Evolutionary conservation across 2,329 filamentous ascomycete species (phyloP).

Genomic region (Cercospora sojina): DNA sequence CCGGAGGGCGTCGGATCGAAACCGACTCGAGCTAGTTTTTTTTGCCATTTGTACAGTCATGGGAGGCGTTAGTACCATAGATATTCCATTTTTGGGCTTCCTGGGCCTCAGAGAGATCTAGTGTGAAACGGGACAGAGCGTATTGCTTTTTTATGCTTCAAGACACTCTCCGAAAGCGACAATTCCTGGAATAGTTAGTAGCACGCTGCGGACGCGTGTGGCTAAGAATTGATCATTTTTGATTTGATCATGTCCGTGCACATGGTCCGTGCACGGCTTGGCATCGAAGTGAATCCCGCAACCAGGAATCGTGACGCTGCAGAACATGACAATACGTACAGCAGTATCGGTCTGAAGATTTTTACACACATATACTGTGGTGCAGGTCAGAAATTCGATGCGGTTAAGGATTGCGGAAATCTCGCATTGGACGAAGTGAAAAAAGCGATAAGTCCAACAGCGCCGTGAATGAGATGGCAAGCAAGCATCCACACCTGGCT

Average conservation of each 20-base stretch:
- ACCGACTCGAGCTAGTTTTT: slow-evolving; percentile 7
- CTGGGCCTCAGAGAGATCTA: neutral
- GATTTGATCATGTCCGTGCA: too few relatives aligned
- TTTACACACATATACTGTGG: too few relatives aligned
- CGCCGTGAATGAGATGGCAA: too few relatives aligned
- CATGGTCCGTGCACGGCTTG: neutral
- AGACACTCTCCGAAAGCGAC: neutral
- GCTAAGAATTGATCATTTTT: too few relatives aligned
- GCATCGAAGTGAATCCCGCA: neutral
- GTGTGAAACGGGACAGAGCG: neutral
- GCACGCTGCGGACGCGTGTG: too few relatives aligned
- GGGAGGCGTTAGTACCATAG: neutral
- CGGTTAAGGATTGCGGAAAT: too few relatives aligned
- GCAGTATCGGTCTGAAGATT: neutral
- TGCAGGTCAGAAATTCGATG: too few relatives aligned
- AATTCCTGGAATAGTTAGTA: too few relatives aligned
- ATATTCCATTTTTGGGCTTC: neutral
- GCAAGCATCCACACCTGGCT: too few relatives aligned
- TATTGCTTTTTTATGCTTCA: neutral
- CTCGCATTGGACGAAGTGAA: too few relatives aligned
- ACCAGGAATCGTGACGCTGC: neutral
- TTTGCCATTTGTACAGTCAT: neutral
- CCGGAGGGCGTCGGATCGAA: slow-evolving; percentile 18
- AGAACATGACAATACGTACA: neutral
- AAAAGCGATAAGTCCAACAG: too few relatives aligned